A percentile compares a stretch with the other conserved stretches of the same genome.
Conservation (phyloP, 805 yeast species). For the Sugiyamaella marilandica region DNA sequence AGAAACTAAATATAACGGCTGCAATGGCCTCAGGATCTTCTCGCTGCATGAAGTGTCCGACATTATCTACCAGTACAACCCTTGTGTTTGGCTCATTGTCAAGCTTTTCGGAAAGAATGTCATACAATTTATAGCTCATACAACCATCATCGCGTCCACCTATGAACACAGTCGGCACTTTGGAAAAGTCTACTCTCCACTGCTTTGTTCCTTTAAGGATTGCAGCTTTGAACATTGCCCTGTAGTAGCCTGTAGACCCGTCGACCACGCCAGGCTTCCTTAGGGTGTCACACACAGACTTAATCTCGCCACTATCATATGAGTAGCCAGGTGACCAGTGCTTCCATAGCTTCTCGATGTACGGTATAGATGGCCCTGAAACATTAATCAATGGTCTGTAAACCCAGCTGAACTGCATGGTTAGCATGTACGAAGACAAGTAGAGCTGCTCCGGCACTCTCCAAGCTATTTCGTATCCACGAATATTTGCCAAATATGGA, state of each 20-base stretch:
- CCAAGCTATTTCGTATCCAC: conserved; percentile 5
- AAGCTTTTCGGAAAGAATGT: conserved; percentile 10
- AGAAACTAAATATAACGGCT: conserved; percentile 12
- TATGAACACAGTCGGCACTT: conserved; percentile 18
- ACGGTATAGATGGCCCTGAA: conserved; percentile 11
- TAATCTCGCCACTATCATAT: conserved; percentile 17
- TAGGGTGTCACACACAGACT: conserved; percentile 18
- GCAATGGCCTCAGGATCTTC: conserved; percentile 25
- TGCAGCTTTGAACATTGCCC: conserved; percentile 8
- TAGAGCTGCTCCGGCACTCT: conserved; percentile 23
- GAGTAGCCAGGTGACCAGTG: conserved; percentile 27
- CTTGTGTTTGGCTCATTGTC: conserved; percentile 10
- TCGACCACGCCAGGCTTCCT: conserved; percentile 24
- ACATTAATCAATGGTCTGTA: conserved; percentile 15
- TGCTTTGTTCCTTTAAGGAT: neutral
- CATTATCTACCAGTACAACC: conserved; percentile 19
- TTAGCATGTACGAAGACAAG: conserved; percentile 26
- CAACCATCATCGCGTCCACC: conserved; percentile 26
- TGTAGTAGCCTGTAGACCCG: conserved; percentile 27
- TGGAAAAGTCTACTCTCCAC: conserved; percentile 18
- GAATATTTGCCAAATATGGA: conserved; percentile 21
- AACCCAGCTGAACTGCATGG: conserved; percentile 24
- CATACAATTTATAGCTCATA: conserved; percentile 19
- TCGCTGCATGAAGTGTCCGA: conserved; percentile 29
- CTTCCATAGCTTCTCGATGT: conserved; percentile 22